phyloP scores from a whole-genome alignment of 2,329 filamentous ascomycete species.

The Penicillium brasilianum region DNA sequence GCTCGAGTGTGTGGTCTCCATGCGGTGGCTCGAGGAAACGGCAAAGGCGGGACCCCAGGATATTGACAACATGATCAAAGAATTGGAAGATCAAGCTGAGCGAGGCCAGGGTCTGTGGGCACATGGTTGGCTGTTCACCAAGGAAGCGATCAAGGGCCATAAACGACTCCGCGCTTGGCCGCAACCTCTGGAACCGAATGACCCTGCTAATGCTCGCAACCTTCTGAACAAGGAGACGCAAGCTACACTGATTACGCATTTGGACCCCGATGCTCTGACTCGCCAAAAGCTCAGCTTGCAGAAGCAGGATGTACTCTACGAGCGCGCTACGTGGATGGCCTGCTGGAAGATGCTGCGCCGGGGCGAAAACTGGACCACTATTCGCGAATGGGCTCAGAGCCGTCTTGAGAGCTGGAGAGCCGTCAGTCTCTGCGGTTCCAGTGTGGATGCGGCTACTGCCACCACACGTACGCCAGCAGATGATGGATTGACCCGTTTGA shows the following conservation, averaged over 20 bases:
- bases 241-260: conserved; percentile 76
- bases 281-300: conserved; percentile 79
- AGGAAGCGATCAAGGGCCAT: conserved; percentile 84
- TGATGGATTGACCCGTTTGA: conserved; percentile 48
- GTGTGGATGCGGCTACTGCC: conserved; percentile 36
- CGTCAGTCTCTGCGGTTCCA: conserved; percentile 72
- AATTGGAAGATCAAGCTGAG: conserved; percentile 76
- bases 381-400: conserved; percentile 84
- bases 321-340: conserved; percentile 89
- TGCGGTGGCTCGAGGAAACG: conserved; percentile 84
- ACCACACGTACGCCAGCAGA: conserved; percentile 40
- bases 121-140: conserved; percentile 91
- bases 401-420: conserved; percentile 89
- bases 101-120: conserved; percentile 77
- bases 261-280: conserved; percentile 88
- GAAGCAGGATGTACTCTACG: conserved; percentile 83
- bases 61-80: conserved; percentile 75
- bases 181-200: conserved; percentile 67
- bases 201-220: conserved; percentile 60
- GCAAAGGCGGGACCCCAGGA: conserved; percentile 70
- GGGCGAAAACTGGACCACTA: conserved; percentile 73
- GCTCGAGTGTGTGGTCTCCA: conserved; percentile 75
- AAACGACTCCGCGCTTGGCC: conserved; percentile 77
- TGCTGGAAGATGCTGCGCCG: conserved; percentile 91
- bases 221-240: conserved; percentile 63